phyloP scores from a whole-genome alignment of 2,329 filamentous ascomycete species.

The Colletotrichum agaves region DNA sequence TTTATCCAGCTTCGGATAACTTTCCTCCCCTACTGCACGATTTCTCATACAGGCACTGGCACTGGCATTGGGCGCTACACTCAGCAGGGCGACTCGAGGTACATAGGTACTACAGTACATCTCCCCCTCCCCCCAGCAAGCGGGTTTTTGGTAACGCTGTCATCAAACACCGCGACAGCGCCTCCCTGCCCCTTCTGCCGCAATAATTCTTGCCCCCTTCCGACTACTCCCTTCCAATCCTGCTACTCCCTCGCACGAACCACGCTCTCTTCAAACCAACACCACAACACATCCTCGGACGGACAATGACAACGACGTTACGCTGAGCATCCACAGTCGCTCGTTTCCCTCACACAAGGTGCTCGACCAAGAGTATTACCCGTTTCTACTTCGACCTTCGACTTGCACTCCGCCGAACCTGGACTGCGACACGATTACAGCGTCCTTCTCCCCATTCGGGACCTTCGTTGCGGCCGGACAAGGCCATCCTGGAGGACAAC shows the following conservation, averaged over 20 bases:
- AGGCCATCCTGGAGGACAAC: conserved; percentile 54
- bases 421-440: conserved; percentile 12
- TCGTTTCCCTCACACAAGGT: conserved; percentile 26
- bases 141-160: conserved; percentile 38
- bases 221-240: conserved; percentile 36
- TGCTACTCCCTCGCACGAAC: conserved; percentile 37
- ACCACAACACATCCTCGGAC: conserved; percentile 35
- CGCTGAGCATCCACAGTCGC: conserved; percentile 31
- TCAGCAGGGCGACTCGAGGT: conserved; percentile 15
- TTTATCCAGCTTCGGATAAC: conserved; percentile 33
- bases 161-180: conserved; percentile 38
- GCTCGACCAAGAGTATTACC: conserved; percentile 1
- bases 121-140: neutral
- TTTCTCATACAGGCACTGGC: neutral
- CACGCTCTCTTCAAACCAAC: conserved; percentile 30
- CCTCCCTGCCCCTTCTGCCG: conserved; percentile 36
- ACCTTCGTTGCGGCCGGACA: conserved; percentile 41
- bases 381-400: neutral
- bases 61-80: no score
- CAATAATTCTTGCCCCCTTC: conserved; percentile 39
- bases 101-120: neutral
- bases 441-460: conserved; percentile 24
- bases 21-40: conserved; percentile 12
- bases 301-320: conserved; percentile 31
- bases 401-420: conserved; percentile 7